These are phyloP conservation scores for Cynanchum wilfordii DNA, from an alignment of 257 asterid genomes.

Conservation along the genomic window DNA sequence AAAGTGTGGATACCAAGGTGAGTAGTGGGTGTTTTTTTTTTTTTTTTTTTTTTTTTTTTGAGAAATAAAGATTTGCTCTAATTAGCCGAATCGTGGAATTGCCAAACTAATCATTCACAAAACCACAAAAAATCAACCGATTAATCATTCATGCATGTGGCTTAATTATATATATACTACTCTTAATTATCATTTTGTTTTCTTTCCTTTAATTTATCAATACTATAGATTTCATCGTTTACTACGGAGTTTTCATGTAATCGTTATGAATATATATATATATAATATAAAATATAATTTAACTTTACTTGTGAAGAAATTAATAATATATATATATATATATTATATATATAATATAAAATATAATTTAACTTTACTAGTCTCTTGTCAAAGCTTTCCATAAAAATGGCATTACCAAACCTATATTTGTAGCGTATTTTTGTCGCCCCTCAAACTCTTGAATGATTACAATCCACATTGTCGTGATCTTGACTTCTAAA, in stretches of 20 bases:
- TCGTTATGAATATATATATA: too few species aligned
- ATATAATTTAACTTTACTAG: neutral
- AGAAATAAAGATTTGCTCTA: neutral
- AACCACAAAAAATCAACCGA: constrained; percentile 1
- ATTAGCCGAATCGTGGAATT: neutral
- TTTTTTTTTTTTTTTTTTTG: too few species aligned
- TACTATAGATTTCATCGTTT: too few species aligned
- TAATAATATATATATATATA: too few species aligned
- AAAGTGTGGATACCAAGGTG: constrained; percentile 17
- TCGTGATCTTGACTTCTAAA: constrained; percentile 2
- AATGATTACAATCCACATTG: neutral
- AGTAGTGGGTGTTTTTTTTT: constrained; percentile 35
- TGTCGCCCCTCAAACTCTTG: constrained; percentile 6
- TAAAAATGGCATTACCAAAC: constrained; percentile 7
- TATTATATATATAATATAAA: too few species aligned
- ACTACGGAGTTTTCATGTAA: too few species aligned
- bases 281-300: too few species aligned
- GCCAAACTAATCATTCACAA: neutral
- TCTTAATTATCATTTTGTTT: neutral
- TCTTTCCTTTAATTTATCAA: neutral
- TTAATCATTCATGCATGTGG: constrained; percentile 7
- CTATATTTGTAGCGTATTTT: neutral
- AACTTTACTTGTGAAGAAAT: constrained; percentile 5
- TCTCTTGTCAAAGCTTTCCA: constrained; percentile 7
- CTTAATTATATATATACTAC: neutral